Conservation (phyloP, 768 basidiomycete species). For the Rhizopogon salebrosus region DNA sequence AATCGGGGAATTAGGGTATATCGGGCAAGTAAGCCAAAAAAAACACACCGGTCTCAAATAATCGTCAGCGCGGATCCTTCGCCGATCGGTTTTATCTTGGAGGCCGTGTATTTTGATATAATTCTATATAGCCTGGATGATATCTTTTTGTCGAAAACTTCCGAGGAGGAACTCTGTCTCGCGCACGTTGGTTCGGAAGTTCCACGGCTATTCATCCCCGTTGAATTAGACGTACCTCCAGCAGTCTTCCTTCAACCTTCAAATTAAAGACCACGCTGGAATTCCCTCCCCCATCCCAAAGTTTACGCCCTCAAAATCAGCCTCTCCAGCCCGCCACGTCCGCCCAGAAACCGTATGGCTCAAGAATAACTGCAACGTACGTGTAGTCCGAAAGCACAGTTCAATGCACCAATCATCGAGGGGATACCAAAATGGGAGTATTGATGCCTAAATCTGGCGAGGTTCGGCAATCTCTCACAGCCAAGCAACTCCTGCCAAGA, state of each 20-base stretch:
- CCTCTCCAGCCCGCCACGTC: conserved; percentile 66
- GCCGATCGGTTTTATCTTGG: conserved; percentile 78
- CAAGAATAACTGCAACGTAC: conserved; percentile 80
- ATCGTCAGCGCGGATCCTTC: conserved; percentile 65
- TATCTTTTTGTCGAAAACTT: conserved; percentile 88
- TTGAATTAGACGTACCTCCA: conserved; percentile 54
- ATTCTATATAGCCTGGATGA: conserved; percentile 84
- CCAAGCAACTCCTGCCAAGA: too few relatives aligned
- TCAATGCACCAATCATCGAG: too few relatives aligned
- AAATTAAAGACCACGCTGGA: conserved; percentile 87
- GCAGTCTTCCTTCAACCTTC: conserved; percentile 79
- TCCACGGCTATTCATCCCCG: conserved; percentile 19
- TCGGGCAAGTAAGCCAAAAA: neutral
- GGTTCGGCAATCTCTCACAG: too few relatives aligned
- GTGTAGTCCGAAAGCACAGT: too few relatives aligned
- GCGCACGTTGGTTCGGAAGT: conserved; percentile 56
- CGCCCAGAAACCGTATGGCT: conserved; percentile 87
- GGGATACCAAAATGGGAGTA: too few relatives aligned
- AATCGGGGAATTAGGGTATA: neutral
- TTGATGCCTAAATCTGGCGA: too few relatives aligned
- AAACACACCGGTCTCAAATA: conserved; percentile 53
- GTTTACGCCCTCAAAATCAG: conserved; percentile 31
- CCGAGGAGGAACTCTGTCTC: conserved; percentile 56
- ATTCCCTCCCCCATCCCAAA: conserved; percentile 86
- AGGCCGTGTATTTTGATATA: conserved; percentile 83